phyloP scores from a whole-genome alignment of 257 asterid genomes.

The Solanum boliviense region DNA sequence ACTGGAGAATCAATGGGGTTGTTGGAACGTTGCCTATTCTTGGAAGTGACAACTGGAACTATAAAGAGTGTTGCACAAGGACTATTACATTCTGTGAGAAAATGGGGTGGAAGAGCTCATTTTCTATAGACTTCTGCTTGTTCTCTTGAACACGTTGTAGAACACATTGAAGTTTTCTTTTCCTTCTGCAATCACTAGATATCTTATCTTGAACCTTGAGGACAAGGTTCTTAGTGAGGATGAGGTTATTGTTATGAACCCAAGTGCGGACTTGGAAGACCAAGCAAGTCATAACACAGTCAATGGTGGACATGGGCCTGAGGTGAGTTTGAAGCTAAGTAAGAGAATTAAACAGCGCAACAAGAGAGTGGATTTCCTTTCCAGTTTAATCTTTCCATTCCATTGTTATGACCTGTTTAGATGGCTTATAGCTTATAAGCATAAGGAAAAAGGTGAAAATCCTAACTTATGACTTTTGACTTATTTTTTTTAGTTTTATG shows the following conservation, averaged over 20 bases:
- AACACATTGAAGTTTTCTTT: neutral
- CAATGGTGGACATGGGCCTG: neutral
- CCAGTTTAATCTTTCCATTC: neutral
- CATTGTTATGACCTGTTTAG: neutral
- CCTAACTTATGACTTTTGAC: neutral
- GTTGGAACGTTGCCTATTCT: neutral
- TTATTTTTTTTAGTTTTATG: neutral
- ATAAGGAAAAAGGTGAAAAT: neutral
- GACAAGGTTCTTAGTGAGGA: neutral
- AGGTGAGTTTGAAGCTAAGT: neutral
- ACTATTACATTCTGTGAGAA: neutral
- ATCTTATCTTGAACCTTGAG: neutral
- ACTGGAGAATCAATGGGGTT: neutral
- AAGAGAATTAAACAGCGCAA: neutral
- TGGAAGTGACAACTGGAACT: neutral
- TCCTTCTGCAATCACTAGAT: neutral
- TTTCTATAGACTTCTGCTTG: neutral
- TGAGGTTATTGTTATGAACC: neutral
- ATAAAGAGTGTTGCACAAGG: neutral
- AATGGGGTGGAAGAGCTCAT: neutral
- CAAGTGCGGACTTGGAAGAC: neutral
- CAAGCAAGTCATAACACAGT: neutral
- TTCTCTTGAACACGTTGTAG: neutral
- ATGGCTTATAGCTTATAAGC: neutral
- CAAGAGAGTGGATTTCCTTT: neutral